Base-by-base conservation (phyloP, 306 rosid genomes). In the Cucumis hystrix region DNA sequence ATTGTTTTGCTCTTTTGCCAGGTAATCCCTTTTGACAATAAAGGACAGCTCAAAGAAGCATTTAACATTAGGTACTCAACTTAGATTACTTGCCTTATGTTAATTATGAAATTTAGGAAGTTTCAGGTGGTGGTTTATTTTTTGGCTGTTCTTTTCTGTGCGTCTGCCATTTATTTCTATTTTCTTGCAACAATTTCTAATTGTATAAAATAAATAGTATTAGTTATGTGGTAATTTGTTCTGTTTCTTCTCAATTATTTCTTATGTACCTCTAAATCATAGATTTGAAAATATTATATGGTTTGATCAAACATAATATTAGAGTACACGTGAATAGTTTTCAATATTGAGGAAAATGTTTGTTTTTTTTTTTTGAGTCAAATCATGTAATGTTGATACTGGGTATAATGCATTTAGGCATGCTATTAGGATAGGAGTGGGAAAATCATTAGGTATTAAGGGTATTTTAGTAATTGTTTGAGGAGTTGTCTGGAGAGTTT, bases 1-100 rank as follows among this genome's bases (percentile, higher is more conserved):
- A 16, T 41, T 23, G 49, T 54, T 71, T 80, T 56, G 39, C 81
- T 86, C 76, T 39, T 78, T 57, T 79, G 20, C 74, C 83, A 95
- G 99, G 99, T 95, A 71, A 92, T 95, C 82, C 99, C 99, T 64
- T 95, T 95, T 41, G 98, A 95, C 78, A 95, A 92, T 78, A 95
- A 86, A 82, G 99, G 99, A 35, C 99, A 89, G 81, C 97, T 95
- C 77, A 95, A 95, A 87, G 99, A 95, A 84, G 99, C 99, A 43
- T 95, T 95, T 84, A 95, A 95, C 80, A 95, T 95, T 47, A 86
- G 99, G 99, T 95, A 91, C 66, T 58, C 75, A 52, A 10, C 63
- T 77, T 61, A 15, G 23, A 30, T 51, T 47, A 43, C 40, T 30
- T 49, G 61, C 56, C 40, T 79, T 62, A 41, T 3, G 28, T 66